Base-by-base conservation (phyloP, 345 rosid species). In the Salix exigua region DNA sequence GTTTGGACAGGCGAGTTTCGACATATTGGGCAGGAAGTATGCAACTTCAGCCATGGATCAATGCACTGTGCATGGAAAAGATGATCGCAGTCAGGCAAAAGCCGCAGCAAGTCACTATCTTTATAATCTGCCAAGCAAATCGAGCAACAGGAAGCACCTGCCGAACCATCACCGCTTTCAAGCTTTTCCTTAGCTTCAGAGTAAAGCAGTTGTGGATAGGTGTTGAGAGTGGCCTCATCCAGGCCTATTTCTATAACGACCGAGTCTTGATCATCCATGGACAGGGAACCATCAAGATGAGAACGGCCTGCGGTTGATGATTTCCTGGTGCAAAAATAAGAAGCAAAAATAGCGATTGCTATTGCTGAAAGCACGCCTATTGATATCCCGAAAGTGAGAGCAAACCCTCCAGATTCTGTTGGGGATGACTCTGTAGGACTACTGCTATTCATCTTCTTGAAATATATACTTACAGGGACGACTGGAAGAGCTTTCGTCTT, bases 21-120 rank as follows among this genome's bases (percentile, higher is more conserved):
- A 51, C 88, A 85, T 3, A 85, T 46, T 25, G 88, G 88, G 66
- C 88, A 85, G 1, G 86, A 75, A 26, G 81, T 21, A 44, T 83
- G 82, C 81, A 80, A 35, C 74, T 70, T 73, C 38, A 85, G 53
- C 88, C 88, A 85, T 13, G 77, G 77, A 70, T 85, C 84, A 4
- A 85, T 26, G 68, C 88, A 85, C 17, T 66, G 38, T 5, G 23
- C 46, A 72, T 85, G 88, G 76, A 82, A 85, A 25, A 80, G 44
- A 78, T 85, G 88, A 40, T 72, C 77, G 23, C 88, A 85, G 4
- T 72, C 75, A 3, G 84, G 86, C n/a, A 85, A 73, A 71, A 77
- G 66, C n/a, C 83, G 75, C 46, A 85, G 78, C 38, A 71, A 51
- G 70, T 85, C 86, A 33, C 31, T 70, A 63, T 78, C 81, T 68